Conservation (phyloP, 2,329 filamentous ascomycete species). For the Elsinoe australis region DNA sequence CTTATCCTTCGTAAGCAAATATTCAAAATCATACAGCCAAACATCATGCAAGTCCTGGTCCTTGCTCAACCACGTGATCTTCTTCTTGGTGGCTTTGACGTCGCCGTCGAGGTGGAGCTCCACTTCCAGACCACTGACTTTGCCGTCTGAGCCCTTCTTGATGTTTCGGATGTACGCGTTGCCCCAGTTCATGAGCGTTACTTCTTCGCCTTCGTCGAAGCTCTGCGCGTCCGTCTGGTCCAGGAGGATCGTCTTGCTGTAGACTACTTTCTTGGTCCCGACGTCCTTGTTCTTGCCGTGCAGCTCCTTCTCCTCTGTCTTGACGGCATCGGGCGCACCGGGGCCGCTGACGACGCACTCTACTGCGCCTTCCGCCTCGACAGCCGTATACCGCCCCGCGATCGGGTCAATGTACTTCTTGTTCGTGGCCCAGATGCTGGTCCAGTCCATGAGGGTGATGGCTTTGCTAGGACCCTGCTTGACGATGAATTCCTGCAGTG, state of each 20-base stretch:
- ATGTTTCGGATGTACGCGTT: slow-evolving; percentile 73
- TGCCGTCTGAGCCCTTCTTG: slow-evolving; percentile 40
- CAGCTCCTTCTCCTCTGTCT: slow-evolving; percentile 69
- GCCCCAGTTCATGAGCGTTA: slow-evolving; percentile 96
- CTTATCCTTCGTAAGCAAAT: slow-evolving; percentile 87
- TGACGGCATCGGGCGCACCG: slow-evolving; percentile 31
- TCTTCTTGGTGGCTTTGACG: slow-evolving; percentile 92
- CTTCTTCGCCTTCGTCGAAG: slow-evolving; percentile 79
- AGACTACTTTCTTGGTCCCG: slow-evolving; percentile 78
- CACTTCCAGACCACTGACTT: slow-evolving; percentile 63
- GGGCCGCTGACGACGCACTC: slow-evolving; percentile 41
- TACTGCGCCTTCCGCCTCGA: slow-evolving; percentile 62
- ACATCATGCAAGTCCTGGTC: slow-evolving; percentile 72
- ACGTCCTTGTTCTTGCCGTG: slow-evolving; percentile 83
- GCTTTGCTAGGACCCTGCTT: slow-evolving; percentile 74
- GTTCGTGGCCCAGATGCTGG: slow-evolving; percentile 46
- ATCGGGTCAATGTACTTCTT: slow-evolving; percentile 42
- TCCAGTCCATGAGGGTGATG: slow-evolving; percentile 75
- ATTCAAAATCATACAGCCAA: slow-evolving; percentile 90
- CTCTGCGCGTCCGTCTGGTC: slow-evolving; percentile 80
- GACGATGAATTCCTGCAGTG: slow-evolving; percentile 70
- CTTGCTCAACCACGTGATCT: slow-evolving; percentile 84
- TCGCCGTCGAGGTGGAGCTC: slow-evolving; percentile 90
- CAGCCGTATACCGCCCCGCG: slow-evolving; percentile 39
- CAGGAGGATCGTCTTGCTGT: slow-evolving; percentile 65